phyloP scores from a whole-genome alignment of 495 filamentous ascomycete genomes.

The Glarea lozoyensis region DNA sequence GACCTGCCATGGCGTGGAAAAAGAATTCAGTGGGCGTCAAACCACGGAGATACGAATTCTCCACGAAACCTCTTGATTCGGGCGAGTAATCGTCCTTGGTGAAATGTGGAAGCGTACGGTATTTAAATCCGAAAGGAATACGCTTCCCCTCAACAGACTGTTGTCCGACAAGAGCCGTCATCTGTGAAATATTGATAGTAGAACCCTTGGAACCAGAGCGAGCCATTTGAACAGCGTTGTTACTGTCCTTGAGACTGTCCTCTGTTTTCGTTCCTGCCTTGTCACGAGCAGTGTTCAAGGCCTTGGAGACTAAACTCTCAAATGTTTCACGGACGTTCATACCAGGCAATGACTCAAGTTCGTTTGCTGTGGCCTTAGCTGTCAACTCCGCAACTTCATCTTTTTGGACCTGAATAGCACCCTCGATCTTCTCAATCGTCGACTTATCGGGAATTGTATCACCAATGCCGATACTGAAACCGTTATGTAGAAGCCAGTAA shows the following conservation, averaged over 20 bases:
- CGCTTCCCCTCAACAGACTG: constrained; percentile 98
- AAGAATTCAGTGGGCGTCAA: constrained; percentile 95
- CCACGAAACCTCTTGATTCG: constrained; percentile 93
- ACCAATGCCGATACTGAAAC: constrained; percentile 96
- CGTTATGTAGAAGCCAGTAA: constrained; percentile 97
- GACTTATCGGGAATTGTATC: constrained; percentile 86
- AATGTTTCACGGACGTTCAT: constrained; percentile 99
- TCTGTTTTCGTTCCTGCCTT: constrained; percentile 87
- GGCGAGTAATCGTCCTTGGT: constrained; percentile 98
- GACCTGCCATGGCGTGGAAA: constrained; percentile 99
- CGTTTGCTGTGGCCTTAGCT: constrained; percentile 66
- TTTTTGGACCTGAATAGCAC: constrained; percentile 71
- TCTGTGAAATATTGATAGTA: constrained; percentile 98
- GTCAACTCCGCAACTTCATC: constrained; percentile 67
- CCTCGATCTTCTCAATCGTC: constrained; percentile 76
- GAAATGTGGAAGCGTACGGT: constrained; percentile 93
- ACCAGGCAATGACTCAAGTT: constrained; percentile 81
- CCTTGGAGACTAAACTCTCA: constrained; percentile 88
- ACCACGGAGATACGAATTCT: constrained; percentile 97
- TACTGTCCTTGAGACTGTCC: constrained; percentile 84
- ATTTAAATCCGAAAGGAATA: constrained; percentile 99
- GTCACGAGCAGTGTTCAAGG: constrained; percentile 91
- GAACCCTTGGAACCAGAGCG: constrained; percentile 95
- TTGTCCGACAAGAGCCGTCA: constrained; percentile 94
- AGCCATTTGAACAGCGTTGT: constrained; percentile 95